phyloP scores from a whole-genome alignment of 2,329 filamentous ascomycete species.

The Biscogniauxia sp. region DNA sequence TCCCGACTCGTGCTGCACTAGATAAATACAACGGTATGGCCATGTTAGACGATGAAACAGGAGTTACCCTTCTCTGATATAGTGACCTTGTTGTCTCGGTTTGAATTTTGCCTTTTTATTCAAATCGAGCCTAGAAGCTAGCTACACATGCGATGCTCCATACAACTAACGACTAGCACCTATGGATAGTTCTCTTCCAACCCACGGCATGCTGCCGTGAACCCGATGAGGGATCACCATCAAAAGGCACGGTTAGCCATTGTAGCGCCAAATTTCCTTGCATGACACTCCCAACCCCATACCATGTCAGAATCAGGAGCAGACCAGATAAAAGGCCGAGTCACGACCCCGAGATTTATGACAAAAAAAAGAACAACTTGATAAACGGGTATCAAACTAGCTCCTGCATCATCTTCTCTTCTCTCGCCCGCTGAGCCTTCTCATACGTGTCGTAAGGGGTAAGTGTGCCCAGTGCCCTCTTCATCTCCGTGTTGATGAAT shows the following conservation, averaged over 20 bases:
- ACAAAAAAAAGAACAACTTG: neutral
- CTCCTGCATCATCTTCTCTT: conserved; percentile 47
- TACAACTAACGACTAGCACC: neutral
- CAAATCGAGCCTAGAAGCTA: neutral
- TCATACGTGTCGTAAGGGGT: conserved; percentile 83
- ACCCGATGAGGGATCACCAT: neutral
- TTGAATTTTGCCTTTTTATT: neutral
- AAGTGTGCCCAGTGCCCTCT: conserved; percentile 80
- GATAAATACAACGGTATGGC: neutral
- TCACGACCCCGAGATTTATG: neutral
- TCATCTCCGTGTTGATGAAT: conserved; percentile 85
- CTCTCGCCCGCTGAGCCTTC: conserved; percentile 59
- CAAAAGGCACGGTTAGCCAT: neutral
- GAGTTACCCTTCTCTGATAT: neutral
- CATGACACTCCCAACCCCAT: conserved; percentile 2
- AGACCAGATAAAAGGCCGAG: neutral
- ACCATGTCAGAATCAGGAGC: neutral
- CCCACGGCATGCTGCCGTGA: neutral
- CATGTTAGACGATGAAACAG: neutral
- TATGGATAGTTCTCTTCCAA: neutral
- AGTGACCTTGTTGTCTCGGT: neutral
- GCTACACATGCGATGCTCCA: neutral
- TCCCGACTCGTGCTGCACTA: neutral
- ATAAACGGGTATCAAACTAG: conserved; percentile 12
- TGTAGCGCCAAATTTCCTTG: neutral